Percentiles rank a stretch among this genome's conserved stretches.
These are phyloP conservation scores for Amauroascus niger DNA, from an alignment of 2,329 filamentous ascomycete genomes.

Conservation along the genomic window DNA sequence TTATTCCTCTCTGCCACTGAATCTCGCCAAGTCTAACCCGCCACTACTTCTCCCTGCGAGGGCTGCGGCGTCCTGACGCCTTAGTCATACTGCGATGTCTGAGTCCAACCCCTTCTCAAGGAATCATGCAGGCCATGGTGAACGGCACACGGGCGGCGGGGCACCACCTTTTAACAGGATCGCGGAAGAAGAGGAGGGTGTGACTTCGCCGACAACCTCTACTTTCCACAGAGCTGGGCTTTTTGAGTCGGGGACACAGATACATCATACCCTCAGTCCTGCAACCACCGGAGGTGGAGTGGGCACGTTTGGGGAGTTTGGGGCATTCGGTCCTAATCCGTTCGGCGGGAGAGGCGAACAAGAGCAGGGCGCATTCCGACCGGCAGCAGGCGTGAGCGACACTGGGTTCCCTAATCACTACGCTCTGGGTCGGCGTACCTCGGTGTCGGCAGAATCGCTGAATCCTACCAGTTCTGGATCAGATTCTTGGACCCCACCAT, in stretches of 20 bases:
- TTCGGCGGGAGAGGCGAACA: constrained; percentile 19
- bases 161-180: constrained; percentile 49
- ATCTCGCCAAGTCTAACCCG: background rate
- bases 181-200: constrained; percentile 68
- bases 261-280: background rate
- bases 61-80: background rate
- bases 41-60: background rate
- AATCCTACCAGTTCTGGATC: constrained; percentile 75
- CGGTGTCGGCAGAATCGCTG: constrained; percentile 91
- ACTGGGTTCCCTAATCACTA: constrained; percentile 71
- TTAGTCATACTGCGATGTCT: constrained; percentile 5
- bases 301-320: constrained; percentile 12
- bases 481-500: constrained; percentile 83
- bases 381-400: background rate
- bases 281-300: constrained; percentile 15
- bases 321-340: constrained; percentile 28
- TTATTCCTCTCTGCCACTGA: background rate
- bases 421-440: constrained; percentile 85
- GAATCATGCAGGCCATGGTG: constrained; percentile 11
- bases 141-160: background rate
- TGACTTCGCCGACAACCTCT: constrained; percentile 63
- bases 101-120: constrained; percentile 9
- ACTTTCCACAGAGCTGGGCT: constrained; percentile 43
- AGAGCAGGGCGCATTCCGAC: background rate
- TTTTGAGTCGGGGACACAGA: constrained; percentile 14